phyloP scores from a whole-genome alignment of 331 rosid genomes.

The Pyrus hybrid region DNA sequence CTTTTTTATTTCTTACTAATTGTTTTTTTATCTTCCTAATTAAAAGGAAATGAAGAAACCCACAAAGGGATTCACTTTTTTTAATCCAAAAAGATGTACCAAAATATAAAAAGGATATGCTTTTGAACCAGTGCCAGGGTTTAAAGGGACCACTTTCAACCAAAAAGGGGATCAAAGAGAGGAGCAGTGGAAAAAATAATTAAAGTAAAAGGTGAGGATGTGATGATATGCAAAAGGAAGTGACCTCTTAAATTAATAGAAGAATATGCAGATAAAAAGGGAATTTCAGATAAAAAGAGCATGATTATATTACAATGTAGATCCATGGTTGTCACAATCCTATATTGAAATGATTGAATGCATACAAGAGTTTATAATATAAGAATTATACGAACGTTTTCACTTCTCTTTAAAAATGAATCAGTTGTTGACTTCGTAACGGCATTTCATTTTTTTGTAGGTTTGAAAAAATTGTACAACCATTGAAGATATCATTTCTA shows the following conservation, averaged over 20 bases:
- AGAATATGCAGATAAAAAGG: not conserved
- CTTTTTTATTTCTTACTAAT: too few species aligned
- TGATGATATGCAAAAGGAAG: not conserved
- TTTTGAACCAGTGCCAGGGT: constrained; percentile 1
- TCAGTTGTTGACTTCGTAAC: fast-evolving
- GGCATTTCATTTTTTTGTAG: fast-evolving
- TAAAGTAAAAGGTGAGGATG: not conserved
- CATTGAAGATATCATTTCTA: too few species aligned
- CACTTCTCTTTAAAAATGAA: fast-evolving
- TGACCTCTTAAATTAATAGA: not conserved
- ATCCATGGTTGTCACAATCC: not conserved
- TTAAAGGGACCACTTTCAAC: constrained; percentile 5
- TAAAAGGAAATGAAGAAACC: not conserved
- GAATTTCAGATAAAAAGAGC: not conserved
- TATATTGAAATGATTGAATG: not conserved
- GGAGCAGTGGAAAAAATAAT: too few species aligned
- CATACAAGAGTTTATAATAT: not conserved
- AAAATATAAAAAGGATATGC: constrained; percentile 1
- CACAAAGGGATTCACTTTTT: not conserved
- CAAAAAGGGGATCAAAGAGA: not conserved
- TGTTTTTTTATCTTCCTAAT: too few species aligned
- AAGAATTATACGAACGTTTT: too few species aligned
- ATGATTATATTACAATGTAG: not conserved
- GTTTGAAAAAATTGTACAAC: too few species aligned
- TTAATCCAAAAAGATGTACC: not conserved